Conservation (phyloP, 208 protist species). For the Trypanosoma platydactyli region DNA sequence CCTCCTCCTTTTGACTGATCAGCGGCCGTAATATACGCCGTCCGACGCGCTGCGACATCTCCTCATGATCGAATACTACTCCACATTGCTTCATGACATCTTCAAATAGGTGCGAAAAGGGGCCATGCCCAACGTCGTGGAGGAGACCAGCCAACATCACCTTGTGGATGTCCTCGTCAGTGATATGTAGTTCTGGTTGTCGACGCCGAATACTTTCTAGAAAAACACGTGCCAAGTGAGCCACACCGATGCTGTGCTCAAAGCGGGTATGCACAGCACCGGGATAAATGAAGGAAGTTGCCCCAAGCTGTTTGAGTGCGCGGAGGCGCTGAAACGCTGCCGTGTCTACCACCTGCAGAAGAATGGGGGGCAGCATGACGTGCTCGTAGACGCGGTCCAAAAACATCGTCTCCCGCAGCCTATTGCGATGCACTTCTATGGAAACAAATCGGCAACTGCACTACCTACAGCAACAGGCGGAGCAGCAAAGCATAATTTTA, state of each 20-base stretch:
- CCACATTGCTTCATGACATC: slow-evolving; percentile 73
- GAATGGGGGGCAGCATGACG: slow-evolving; percentile 64
- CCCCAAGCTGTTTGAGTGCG: slow-evolving; percentile 94
- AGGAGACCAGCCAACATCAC: slow-evolving; percentile 94
- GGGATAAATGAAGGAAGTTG: slow-evolving; percentile 93
- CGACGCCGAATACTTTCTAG: slow-evolving; percentile 68
- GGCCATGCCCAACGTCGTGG: slow-evolving; percentile 96
- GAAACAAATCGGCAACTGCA: neutral
- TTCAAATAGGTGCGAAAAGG: slow-evolving; percentile 97
- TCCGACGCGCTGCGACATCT: slow-evolving; percentile 80
- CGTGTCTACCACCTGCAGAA: slow-evolving; percentile 93
- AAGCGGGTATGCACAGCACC: slow-evolving; percentile 96
- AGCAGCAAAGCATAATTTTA: neutral
- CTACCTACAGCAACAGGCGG: neutral
- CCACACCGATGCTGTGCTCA: slow-evolving; percentile 96
- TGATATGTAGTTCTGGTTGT: slow-evolving; percentile 93
- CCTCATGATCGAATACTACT: slow-evolving; percentile 78
- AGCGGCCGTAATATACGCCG: slow-evolving; percentile 48
- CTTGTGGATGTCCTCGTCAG: slow-evolving; percentile 72
- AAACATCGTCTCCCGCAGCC: slow-evolving; percentile 53
- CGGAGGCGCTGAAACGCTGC: slow-evolving; percentile 95
- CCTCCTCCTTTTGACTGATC: slow-evolving; percentile 46
- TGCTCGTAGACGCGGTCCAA: slow-evolving; percentile 88
- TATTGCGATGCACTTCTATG: slow-evolving; percentile 30
- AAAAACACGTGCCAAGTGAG: slow-evolving; percentile 89